Base-by-base conservation (phyloP, 345 rosid species). In the Acer yangbiense region DNA sequence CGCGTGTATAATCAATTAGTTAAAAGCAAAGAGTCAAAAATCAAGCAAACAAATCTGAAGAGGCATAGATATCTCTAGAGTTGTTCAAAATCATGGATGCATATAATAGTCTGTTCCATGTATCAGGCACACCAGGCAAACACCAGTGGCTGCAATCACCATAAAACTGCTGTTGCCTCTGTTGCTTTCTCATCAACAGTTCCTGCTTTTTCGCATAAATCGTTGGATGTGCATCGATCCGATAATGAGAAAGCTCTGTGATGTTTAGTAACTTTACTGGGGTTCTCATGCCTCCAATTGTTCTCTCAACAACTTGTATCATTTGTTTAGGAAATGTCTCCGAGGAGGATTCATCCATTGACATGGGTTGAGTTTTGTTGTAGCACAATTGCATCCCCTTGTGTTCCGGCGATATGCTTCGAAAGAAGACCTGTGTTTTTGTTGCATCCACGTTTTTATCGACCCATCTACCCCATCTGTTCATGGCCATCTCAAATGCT, bases 121-220 rank as follows among this genome's bases (percentile, higher is more conserved):
- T 83, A 71, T 87, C 94, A 10, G 92, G 92, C 16, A 90, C 71
- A 41, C 91, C 93, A 9, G 91, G 91, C 78, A 90, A 80, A 66
- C 93, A 87, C 92, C 90, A 87, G 60, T 90, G 94, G 80, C 87
- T 87, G 82, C 92, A 90, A 80, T 90, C 94, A 1, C 84, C 76
- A 1, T 65, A 72, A 44, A 54, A 9, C 54, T 76, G 62, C 4
- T 78, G 84, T 17, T 78, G 72, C 75, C 57, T 63, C 69, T 25
- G 62, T 23, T 68, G 78, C 50, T 57, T 35, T n/a, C n/a, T 68
- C 7, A 63, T 46, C 66, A 68, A 52, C 13, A 68, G 60, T 23
- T 78, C 71, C 20, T 54, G 78, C 62, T 75, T 85, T 63, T 71
- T 82, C 1, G 76, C 83, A 80, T 90, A 90, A 21, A 82, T 71